Percentiles rank a stretch among this genome's conserved stretches.
phyloP scores from a whole-genome alignment of 139 green algal species.

The Nannochloris sp. region DNA sequence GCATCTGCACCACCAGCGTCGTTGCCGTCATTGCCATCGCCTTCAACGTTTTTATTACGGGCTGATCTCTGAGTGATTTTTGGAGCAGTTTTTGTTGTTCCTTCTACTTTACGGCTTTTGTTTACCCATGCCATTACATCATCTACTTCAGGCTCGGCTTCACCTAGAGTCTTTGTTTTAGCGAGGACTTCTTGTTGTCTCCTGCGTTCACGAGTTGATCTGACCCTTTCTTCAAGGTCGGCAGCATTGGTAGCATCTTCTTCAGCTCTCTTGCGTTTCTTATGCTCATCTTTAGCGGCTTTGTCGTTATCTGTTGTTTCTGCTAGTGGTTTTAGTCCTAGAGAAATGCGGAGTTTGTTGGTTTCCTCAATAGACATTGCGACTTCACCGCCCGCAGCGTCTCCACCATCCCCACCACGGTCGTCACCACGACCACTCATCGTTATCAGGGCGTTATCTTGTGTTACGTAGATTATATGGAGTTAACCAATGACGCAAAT shows the following conservation, averaged over 20 bases:
- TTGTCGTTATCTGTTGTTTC: constrained; percentile 10
- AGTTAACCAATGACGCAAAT: neutral
- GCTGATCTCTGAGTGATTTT: constrained; percentile 21
- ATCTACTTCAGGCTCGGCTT: constrained; percentile 48
- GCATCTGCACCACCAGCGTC: constrained; percentile 29
- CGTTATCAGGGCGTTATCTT: neutral
- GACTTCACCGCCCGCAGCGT: constrained; percentile 32
- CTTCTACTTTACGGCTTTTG: constrained; percentile 33
- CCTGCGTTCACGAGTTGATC: constrained; percentile 13
- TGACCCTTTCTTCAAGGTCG: constrained; percentile 28
- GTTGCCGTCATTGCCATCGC: constrained; percentile 34
- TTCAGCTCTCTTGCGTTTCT: constrained; percentile 16
- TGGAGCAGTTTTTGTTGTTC: constrained; percentile 22
- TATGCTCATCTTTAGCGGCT: constrained; percentile 16
- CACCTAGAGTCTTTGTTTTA: constrained; percentile 48
- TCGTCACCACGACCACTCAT: constrained; percentile 21
- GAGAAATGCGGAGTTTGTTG: constrained; percentile 62
- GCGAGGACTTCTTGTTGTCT: constrained; percentile 30
- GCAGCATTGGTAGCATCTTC: constrained; percentile 26
- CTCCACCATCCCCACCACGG: neutral
- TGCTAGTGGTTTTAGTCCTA: constrained; percentile 64
- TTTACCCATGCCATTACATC: constrained; percentile 64
- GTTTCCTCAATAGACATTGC: constrained; percentile 71
- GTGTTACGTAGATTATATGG: neutral
- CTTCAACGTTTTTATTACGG: constrained; percentile 15